A percentile compares a stretch with the other conserved stretches of the same genome.
These are phyloP conservation scores for Diaporthe ilicicola DNA, from an alignment of 2,329 filamentous ascomycete species.

Conservation along the genomic window DNA sequence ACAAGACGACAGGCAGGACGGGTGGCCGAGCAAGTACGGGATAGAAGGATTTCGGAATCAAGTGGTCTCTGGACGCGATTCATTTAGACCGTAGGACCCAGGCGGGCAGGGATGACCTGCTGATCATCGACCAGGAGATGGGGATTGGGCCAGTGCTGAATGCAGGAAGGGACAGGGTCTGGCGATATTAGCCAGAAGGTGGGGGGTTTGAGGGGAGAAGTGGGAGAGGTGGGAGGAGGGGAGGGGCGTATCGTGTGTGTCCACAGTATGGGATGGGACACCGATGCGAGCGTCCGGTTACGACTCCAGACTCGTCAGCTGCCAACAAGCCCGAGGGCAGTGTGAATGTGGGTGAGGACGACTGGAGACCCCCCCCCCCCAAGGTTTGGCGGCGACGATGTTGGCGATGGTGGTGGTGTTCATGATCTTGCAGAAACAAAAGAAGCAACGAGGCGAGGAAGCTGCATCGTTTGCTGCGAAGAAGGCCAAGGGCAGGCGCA, in stretches of 20 bases:
- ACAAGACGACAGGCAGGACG: neutral
- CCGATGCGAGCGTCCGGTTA: constrained; percentile 5
- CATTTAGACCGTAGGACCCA: constrained; percentile 21
- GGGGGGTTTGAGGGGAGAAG: neutral
- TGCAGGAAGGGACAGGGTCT: constrained; percentile 31
- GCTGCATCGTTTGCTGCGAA: neutral
- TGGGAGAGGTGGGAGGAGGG: neutral
- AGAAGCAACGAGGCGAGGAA: neutral
- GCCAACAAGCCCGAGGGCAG: neutral
- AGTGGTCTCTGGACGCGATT: constrained; percentile 3
- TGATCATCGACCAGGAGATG: constrained; percentile 11
- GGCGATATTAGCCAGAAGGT: constrained; percentile 13
- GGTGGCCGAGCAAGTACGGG: neutral
- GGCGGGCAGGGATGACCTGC: constrained; percentile 14
- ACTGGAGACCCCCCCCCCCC: neutral
- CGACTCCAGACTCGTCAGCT: constrained; percentile 23
- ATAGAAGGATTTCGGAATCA: constrained; percentile 8
- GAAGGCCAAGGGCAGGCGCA: neutral
- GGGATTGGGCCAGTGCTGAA: constrained; percentile 19
- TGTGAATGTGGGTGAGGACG: neutral
- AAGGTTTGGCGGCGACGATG: neutral
- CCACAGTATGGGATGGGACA: constrained; percentile 3
- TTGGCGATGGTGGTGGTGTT: constrained; percentile 10
- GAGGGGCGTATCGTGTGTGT: neutral
- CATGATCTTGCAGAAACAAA: neutral